phyloP scores from a whole-genome alignment of 352 stramenopile species.

The Globisporangium parvum region DNA sequence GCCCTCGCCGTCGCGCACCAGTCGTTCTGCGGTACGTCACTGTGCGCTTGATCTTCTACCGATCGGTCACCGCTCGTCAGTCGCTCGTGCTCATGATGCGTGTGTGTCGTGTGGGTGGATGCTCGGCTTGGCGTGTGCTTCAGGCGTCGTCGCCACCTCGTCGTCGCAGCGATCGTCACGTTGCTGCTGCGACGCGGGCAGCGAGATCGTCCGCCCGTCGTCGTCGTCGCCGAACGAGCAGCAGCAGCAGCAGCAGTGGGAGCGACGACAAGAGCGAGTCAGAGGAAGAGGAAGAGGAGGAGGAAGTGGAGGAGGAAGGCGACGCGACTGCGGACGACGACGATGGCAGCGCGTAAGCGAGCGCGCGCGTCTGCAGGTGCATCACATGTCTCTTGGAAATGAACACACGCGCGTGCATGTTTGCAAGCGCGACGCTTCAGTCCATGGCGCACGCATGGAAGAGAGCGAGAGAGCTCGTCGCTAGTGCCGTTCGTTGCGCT shows the following conservation, averaged over 20 bases:
- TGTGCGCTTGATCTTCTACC: background rate
- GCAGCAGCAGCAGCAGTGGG: background rate
- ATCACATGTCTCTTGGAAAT: background rate
- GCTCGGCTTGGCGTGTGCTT: background rate
- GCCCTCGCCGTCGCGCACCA: background rate
- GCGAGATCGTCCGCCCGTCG: background rate
- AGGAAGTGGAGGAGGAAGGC: conserved; percentile 13
- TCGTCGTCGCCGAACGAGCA: background rate
- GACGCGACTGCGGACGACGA: background rate
- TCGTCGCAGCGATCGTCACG: conserved; percentile 12
- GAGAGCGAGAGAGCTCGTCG: too few species aligned
- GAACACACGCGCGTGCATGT: background rate
- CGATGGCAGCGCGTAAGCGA: background rate
- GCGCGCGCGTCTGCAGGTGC: background rate
- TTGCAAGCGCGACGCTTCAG: too few species aligned
- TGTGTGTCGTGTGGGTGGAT: background rate
- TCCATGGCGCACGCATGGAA: too few species aligned
- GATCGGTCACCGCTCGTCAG: background rate
- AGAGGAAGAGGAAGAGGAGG: background rate
- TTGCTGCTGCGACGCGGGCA: conserved; percentile 8
- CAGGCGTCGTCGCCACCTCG: conserved; percentile 1
- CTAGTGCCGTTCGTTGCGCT: too few species aligned
- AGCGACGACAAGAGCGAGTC: background rate
- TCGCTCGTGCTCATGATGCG: background rate
- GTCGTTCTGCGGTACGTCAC: conserved; percentile 3